Percentiles rank a stretch among this genome's conserved stretches.
Evolutionary conservation across 202 grass and related monocot genomes (phyloP).

Genomic region (Schoenoplectus tabernaemontani): DNA sequence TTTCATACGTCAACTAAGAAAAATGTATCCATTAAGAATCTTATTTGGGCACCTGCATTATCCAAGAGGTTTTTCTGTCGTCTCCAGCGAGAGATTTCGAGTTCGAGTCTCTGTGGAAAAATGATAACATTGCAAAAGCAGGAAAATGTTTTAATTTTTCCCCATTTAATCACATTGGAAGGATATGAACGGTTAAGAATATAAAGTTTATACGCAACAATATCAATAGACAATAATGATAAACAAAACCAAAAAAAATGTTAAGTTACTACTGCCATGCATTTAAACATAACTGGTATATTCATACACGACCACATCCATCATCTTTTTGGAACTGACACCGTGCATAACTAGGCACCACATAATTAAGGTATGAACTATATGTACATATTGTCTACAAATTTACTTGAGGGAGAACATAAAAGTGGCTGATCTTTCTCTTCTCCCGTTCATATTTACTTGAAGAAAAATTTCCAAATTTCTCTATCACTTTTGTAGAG

Average conservation of each 20-base stretch:
- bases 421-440: neutral
- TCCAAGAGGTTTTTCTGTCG: no score
- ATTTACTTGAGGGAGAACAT: neutral
- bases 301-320: neutral
- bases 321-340: neutral
- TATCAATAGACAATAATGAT: neutral
- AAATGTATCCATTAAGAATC: no score
- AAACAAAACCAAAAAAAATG: neutral
- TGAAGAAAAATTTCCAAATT: slow-evolving; percentile 89
- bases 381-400: slow-evolving; percentile 1
- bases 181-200: neutral
- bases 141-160: no score
- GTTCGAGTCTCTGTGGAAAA: no score
- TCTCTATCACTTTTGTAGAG: slow-evolving; percentile 33
- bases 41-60: no score
- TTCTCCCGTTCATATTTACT: slow-evolving; percentile 24
- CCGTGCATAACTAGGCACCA: neutral
- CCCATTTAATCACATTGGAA: no score
- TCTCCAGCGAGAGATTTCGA: no score
- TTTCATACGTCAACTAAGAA: no score
- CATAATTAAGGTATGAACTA: neutral
- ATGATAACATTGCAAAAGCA: no score
- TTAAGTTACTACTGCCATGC: no score
- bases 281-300: neutral
- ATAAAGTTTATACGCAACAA: neutral